These are phyloP conservation scores for Cladorrhinum samala DNA, from an alignment of 495 filamentous ascomycete species.

Conservation along the genomic window DNA sequence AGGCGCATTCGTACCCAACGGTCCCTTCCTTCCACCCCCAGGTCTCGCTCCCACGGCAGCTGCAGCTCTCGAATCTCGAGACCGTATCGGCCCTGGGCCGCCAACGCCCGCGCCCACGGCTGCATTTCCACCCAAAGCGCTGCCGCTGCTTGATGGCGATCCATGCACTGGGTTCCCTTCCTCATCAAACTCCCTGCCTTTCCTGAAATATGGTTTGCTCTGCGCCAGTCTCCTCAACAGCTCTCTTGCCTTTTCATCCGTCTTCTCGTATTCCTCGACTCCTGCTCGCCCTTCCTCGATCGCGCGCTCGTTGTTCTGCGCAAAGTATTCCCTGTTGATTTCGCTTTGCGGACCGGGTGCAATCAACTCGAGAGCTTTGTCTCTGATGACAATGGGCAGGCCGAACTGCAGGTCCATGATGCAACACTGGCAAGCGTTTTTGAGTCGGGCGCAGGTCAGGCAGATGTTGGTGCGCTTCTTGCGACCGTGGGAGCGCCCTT, in stretches of 20 bases:
- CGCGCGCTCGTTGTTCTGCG: constrained; percentile 91
- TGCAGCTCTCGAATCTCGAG: constrained; percentile 52
- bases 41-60: constrained; percentile 39
- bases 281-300: constrained; percentile 81
- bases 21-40: constrained; percentile 41
- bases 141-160: constrained; percentile 32
- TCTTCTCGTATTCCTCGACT: constrained; percentile 86
- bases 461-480: constrained; percentile 87
- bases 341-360: constrained; percentile 84
- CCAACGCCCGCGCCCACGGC: constrained; percentile 40
- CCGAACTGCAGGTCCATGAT: constrained; percentile 97
- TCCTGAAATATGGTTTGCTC: constrained; percentile 91
- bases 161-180: constrained; percentile 43
- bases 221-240: constrained; percentile 77
- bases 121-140: constrained; percentile 37
- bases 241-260: constrained; percentile 91
- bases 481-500: constrained; percentile 70
- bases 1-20: constrained; percentile 60
- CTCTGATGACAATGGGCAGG: constrained; percentile 83
- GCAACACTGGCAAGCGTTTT: constrained; percentile 98
- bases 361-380: constrained; percentile 97
- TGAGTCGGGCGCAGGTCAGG: constrained; percentile 88
- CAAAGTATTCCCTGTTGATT: constrained; percentile 95
- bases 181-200: constrained; percentile 58
- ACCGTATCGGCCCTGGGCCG: constrained; percentile 64